These are phyloP conservation scores for Pezicula radicicola DNA, from an alignment of 2,329 filamentous ascomycete species.

Conservation along the genomic window DNA sequence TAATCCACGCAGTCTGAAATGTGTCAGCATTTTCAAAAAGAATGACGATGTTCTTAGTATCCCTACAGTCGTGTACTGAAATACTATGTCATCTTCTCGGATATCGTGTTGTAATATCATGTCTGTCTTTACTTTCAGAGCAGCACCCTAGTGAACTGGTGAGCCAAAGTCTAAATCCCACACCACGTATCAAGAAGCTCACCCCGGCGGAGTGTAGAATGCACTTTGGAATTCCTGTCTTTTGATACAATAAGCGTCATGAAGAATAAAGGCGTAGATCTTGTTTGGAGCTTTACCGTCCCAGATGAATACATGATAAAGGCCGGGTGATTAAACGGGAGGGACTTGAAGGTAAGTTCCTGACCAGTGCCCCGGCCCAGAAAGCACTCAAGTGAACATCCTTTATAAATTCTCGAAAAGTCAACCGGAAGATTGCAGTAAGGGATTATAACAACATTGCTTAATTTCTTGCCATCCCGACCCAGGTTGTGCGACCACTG, in stretches of 20 bases:
- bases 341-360: conserved; percentile 8
- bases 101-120: no score
- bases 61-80: no score
- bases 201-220: no score
- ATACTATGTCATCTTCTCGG: no score
- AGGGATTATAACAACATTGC: neutral
- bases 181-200: no score
- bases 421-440: neutral
- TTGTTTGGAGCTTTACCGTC: no score
- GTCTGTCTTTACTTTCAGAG: no score
- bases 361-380: neutral
- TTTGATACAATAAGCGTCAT: no score
- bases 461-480: neutral
- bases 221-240: no score
- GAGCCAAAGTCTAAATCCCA: no score
- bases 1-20: conserved; percentile 69
- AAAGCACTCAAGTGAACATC: neutral
- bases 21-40: neutral
- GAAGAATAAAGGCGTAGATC: neutral
- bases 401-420: neutral
- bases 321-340: conserved; percentile 62
- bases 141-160: no score
- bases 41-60: neutral
- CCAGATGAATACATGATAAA: conserved; percentile 73
- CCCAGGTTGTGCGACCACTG: conserved; percentile 31